These are phyloP conservation scores for Quercus tomentella DNA, from an alignment of 331 rosid genomes.

Conservation along the genomic window DNA sequence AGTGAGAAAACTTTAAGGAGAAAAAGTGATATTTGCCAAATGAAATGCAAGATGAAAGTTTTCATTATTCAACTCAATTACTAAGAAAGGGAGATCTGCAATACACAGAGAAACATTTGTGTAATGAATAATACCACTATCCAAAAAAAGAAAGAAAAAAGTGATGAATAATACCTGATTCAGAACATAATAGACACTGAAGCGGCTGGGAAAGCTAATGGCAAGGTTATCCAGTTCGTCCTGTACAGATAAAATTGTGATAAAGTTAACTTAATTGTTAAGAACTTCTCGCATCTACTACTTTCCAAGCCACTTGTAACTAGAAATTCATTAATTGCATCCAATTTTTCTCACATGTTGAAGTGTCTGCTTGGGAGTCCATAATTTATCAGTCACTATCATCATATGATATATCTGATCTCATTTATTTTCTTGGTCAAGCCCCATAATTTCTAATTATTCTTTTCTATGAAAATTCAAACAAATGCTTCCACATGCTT, in stretches of 20 bases:
- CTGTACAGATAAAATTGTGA: conserved; percentile 13
- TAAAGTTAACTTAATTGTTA: neutral
- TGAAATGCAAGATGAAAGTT: neutral
- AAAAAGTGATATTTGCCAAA: neutral
- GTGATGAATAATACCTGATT: conserved; percentile 27
- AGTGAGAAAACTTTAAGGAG: too few relatives aligned
- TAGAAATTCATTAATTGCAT: neutral
- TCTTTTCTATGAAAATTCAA: neutral
- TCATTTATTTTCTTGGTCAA: neutral
- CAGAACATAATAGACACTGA: conserved; percentile 33
- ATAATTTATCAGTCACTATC: neutral
- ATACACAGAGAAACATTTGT: neutral
- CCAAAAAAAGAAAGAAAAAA: too few relatives aligned
- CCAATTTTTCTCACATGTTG: neutral
- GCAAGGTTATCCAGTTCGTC: conserved; percentile 34
- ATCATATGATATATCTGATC: neutral
- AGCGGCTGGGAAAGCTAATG: conserved; percentile 25
- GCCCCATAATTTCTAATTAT: neutral
- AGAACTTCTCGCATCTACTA: neutral
- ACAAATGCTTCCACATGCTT: neutral
- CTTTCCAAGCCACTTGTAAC: neutral
- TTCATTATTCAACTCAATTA: neutral
- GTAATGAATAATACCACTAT: conserved; percentile 9
- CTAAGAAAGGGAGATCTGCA: neutral
- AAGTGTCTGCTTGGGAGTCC: neutral